A percentile compares a stretch with the other conserved stretches of the same genome.
Evolutionary conservation across 192 early-diverging fungal genomes (phyloP).

Genomic region (Coemansia sp.): DNA sequence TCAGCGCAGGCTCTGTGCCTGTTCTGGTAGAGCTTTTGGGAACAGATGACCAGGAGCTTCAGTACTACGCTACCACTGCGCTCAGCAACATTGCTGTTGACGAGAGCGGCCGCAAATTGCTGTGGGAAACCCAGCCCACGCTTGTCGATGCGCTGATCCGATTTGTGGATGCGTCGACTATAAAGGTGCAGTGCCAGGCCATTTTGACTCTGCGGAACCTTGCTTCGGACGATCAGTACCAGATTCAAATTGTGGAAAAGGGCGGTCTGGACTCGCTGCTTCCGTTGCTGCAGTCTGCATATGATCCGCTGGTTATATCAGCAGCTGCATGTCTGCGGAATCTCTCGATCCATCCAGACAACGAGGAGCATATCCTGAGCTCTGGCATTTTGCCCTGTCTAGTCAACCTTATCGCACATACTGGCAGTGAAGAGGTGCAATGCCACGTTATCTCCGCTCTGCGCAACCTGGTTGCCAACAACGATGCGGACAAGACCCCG

Average conservation of each 20-base stretch:
- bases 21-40: slow-evolving; percentile 73
- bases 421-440: slow-evolving; percentile 79
- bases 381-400: slow-evolving; percentile 68
- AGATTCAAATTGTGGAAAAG: slow-evolving; percentile 75
- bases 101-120: slow-evolving; percentile 62
- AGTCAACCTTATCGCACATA: slow-evolving; percentile 36
- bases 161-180: slow-evolving; percentile 72
- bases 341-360: slow-evolving; percentile 82
- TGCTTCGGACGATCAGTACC: slow-evolving; percentile 79
- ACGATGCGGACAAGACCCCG: slow-evolving; percentile 68
- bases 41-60: slow-evolving; percentile 79
- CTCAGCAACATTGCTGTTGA: slow-evolving; percentile 90
- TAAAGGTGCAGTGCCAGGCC: slow-evolving; percentile 86
- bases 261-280: slow-evolving; percentile 73
- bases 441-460: slow-evolving; percentile 85
- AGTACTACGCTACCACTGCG: slow-evolving; percentile 89
- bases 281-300: slow-evolving; percentile 71
- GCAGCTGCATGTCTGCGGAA: slow-evolving; percentile 88
- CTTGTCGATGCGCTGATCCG: slow-evolving; percentile 75
- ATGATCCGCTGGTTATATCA: slow-evolving; percentile 74
- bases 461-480: slow-evolving; percentile 79
- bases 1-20: slow-evolving; percentile 80
- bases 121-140: slow-evolving; percentile 70
- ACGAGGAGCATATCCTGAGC: slow-evolving; percentile 82
- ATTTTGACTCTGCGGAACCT: slow-evolving; percentile 84